Evolutionary conservation across 2,329 filamentous ascomycete species (phyloP), one percentile per base, ranked within the genome.

Genomic region (Curvularia sp.): DNA sequence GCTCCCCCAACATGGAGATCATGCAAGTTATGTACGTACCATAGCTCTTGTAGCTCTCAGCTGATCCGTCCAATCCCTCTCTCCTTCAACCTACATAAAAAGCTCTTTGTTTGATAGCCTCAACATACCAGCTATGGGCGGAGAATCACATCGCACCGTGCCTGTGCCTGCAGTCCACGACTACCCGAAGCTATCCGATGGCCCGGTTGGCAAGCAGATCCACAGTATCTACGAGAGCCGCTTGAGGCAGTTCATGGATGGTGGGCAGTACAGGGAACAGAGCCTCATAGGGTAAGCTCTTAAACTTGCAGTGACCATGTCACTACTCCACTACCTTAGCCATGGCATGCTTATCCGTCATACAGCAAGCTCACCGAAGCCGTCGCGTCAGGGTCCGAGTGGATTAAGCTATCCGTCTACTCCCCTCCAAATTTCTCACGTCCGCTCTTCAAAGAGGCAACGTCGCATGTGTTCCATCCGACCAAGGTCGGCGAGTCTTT

Each of bases 401-500:
- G 94, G 74, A 87, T 98, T 71, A 90, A 93, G 79, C 87, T 99
- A 56, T 92, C 84, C 58, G 92, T 93, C 57, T 97, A 93, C 86
- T 89, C 90, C 55, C 92, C 92, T 13, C 93, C 93, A 1, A 82
- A 89, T 69, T 87, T 91, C 49, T 84, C 87, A 25, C 87, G 95
- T 15, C 95, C 95, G 2, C 88, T 89, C 3, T 99, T 99, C 80
- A 80, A 93, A 63, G 92, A 97, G 55, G 94, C 93, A 12, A 87
- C 82, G 12, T 84, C 82, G n/a, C 88, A 96, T 66, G 80, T 88
- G 6, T 99, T 94, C 80, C 85, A 84, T 50, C 84, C 88, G 48
- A 90, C 93, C 8, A 81, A 85, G 18, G 87, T 93, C 53, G 93
- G 94, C 58, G 84, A 89, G 57, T 87, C 83, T 6, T 98, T 98